Conservation (phyloP, 2,329 filamentous ascomycete genomes). For the Juglanconis juglandina region DNA sequence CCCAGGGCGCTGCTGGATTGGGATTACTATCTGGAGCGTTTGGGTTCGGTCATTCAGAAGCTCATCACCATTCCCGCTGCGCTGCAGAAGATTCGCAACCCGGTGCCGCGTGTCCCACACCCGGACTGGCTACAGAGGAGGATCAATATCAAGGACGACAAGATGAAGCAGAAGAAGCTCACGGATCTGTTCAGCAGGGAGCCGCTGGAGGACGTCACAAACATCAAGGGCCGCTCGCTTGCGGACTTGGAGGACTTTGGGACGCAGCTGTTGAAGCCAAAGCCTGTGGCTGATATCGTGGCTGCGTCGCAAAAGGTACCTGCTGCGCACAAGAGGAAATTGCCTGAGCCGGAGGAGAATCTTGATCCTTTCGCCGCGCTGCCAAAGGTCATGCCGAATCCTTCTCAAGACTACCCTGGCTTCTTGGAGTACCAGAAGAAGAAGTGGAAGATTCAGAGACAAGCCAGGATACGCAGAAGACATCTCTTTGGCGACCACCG, state of each 20-base stretch:
- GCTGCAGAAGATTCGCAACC: constrained; percentile 90
- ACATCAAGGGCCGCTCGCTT: constrained; percentile 54
- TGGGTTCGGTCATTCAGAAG: constrained; percentile 97
- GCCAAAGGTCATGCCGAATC: constrained; percentile 78
- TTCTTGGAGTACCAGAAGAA: constrained; percentile 95
- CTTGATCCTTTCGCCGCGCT: constrained; percentile 78
- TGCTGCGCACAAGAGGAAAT: constrained; percentile 66
- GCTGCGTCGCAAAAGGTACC: constrained; percentile 54
- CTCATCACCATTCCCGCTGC: constrained; percentile 97
- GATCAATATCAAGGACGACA: constrained; percentile 94
- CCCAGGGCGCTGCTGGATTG: constrained; percentile 88
- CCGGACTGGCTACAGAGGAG: constrained; percentile 94
- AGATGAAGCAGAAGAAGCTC: constrained; percentile 97
- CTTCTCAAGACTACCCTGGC: constrained; percentile 79
- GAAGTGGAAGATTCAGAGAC: constrained; percentile 98
- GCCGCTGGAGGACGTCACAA: constrained; percentile 69
- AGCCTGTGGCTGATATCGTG: constrained; percentile 52
- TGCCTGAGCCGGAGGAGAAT: constrained; percentile 63
- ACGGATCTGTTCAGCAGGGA: constrained; percentile 81
- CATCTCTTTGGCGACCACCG: constrained; percentile 90
- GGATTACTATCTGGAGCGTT: constrained; percentile 93
- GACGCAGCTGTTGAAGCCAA: constrained; percentile 62
- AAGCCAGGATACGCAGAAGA: constrained; percentile 77
- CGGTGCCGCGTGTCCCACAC: constrained; percentile 87
- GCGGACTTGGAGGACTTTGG: constrained; percentile 82